Evolutionary conservation across 2,329 filamentous ascomycete genomes (phyloP).

Genomic region (Thielaviopsis populi): DNA sequence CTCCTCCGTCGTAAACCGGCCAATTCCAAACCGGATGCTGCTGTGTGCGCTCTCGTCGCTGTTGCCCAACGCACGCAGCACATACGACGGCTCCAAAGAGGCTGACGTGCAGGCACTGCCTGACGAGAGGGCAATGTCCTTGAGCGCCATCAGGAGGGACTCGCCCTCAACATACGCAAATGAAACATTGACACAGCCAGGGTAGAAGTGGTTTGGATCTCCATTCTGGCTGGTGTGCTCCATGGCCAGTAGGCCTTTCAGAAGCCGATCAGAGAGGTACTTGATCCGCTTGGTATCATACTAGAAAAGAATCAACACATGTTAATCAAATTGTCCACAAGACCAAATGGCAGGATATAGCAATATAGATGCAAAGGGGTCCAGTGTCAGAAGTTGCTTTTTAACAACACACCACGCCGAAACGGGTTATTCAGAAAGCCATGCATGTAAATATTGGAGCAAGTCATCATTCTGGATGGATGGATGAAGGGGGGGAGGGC

Average conservation of each 20-base stretch:
- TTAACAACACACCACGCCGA: slow-evolving; percentile 43
- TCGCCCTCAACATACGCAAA: slow-evolving; percentile 98
- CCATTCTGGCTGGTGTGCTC: slow-evolving; percentile 92
- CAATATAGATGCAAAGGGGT: slow-evolving; percentile 4
- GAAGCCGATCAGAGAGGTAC: slow-evolving; percentile 65
- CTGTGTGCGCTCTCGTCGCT: slow-evolving; percentile 96
- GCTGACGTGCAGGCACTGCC: slow-evolving; percentile 95
- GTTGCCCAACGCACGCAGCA: slow-evolving; percentile 82
- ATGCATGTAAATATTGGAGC: slow-evolving; percentile 59
- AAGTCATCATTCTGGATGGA: slow-evolving; percentile 51
- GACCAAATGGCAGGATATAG: slow-evolving; percentile 8
- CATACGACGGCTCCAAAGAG: slow-evolving; percentile 91
- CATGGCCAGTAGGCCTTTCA: slow-evolving; percentile 68
- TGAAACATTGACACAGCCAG: slow-evolving; percentile 94
- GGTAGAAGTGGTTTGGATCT: slow-evolving; percentile 69
- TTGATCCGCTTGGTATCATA: slow-evolving; percentile 84
- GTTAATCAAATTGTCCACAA: slow-evolving; percentile 1
- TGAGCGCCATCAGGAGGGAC: slow-evolving; percentile 92
- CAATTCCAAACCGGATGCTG: slow-evolving; percentile 94
- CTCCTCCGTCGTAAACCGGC: slow-evolving; percentile 82
- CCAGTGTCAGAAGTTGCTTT: slow-evolving; percentile 50
- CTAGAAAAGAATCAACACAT: slow-evolving; percentile 32
- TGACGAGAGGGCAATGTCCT: slow-evolving; percentile 93
- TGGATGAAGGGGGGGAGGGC: not conserved
- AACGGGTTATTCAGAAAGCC: slow-evolving; percentile 69